phyloP scores from a whole-genome alignment of 2,329 filamentous ascomycete species.

The Aspergillus ruber region DNA sequence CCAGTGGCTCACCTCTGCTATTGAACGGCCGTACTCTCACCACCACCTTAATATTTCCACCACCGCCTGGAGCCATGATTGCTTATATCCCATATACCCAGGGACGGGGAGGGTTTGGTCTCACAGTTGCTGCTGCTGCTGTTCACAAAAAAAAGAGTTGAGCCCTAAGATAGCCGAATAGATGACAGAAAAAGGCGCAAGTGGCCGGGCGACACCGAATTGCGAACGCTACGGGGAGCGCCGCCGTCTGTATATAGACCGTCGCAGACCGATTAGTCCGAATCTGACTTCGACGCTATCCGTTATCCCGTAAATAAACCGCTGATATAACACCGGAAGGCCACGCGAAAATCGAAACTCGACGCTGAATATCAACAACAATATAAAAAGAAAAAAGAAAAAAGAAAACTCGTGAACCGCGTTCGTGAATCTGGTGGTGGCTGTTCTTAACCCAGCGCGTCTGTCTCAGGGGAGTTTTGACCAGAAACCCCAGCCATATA shows the following conservation, averaged over 20 bases:
- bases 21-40: slow-evolving; percentile 96
- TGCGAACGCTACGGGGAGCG: slow-evolving; percentile 29
- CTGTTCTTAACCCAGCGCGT: not conserved
- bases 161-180: not conserved
- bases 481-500: not conserved
- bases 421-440: too few relatives aligned
- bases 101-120: not conserved
- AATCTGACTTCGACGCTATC: too few relatives aligned
- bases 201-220: slow-evolving; percentile 16
- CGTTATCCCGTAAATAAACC: too few relatives aligned
- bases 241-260: slow-evolving; percentile 13
- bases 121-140: slow-evolving; percentile 8
- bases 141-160: slow-evolving; percentile 13
- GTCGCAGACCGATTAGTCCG: slow-evolving; percentile 6
- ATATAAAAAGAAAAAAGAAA: not conserved
- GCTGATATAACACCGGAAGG: too few relatives aligned
- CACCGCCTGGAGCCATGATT: slow-evolving; percentile 63
- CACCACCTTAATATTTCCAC: slow-evolving; percentile 99
- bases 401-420: too few relatives aligned
- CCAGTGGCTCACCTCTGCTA: slow-evolving; percentile 62
- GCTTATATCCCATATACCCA: slow-evolving; percentile 32
- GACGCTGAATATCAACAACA: not conserved
- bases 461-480: not conserved
- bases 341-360: not conserved
- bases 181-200: not conserved